Evolutionary conservation across 768 basidiomycete species (phyloP), one percentile per base, ranked within the genome.

Genomic region (Clavulina sp.): DNA sequence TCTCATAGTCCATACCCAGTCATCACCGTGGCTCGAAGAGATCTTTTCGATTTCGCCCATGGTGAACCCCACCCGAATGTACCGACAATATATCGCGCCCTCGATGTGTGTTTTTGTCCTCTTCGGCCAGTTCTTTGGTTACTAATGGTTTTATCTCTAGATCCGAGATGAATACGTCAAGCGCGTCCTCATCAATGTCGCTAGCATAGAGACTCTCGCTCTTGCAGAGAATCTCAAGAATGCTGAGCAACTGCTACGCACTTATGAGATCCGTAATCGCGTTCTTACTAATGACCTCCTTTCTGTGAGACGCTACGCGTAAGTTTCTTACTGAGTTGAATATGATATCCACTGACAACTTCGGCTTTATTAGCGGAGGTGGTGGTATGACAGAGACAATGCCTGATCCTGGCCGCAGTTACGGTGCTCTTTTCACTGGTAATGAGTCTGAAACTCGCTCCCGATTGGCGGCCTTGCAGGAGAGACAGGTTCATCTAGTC

Each of bases 111-210:
- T 65, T 32, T n/a, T 1, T 7, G 24, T 31, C 9, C 19, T 28
- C 9, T 28, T 29, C 33, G 13, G 23, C 31, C n/a, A 48, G 29
- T 41, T 47, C 57, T 21, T 57, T 32, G 18, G 41, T 30, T 41
- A 50, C 49, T 19, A 7, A 7, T 30, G 7, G 7, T 7, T 55
- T 52, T n/a, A 18, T 28, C 32, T 13, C 23, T 57, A 96, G 89
- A 71, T 93, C 55, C 70, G 74, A 13, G 70, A 93, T 57, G 73
- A 73, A 32, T 78, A 77, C 54, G 83, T 92, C 2, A 68, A 78
- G 28, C 84, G 89, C 48, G 71, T 91, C 31, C 63, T 99, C 41
- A 81, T 97, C 65, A 88, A 89, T 62, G 69, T 72, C 48, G 66
- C 68, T 21, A 66, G 63, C 41, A 84, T 95, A 48, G 95, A 99